These are phyloP conservation scores for Gossypium stocksii DNA, from an alignment of 345 rosid species.

Conservation along the genomic window DNA sequence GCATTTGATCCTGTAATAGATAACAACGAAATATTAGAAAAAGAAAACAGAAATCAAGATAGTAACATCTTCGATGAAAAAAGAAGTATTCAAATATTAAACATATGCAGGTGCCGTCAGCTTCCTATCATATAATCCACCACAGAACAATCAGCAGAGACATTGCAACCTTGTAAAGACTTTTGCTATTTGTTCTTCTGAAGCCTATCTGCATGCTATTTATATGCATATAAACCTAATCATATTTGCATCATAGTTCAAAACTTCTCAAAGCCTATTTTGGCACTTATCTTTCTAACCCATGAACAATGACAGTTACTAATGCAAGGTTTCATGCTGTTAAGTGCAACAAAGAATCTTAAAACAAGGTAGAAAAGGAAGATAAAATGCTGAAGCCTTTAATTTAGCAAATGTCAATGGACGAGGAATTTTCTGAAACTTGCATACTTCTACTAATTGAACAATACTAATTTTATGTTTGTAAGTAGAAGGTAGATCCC, in stretches of 20 bases:
- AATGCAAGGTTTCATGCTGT: neutral
- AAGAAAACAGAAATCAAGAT: neutral
- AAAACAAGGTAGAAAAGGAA: neutral
- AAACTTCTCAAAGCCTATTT: neutral
- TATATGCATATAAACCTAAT: neutral
- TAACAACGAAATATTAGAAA: conserved; percentile 10
- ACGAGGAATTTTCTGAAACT: neutral
- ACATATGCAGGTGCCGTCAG: neutral
- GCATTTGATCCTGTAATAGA: conserved; percentile 68
- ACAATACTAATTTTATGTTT: neutral
- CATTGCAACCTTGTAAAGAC: neutral
- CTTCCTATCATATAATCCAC: neutral
- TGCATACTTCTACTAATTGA: neutral
- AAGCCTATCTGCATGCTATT: neutral
- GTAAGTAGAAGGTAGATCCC: neutral
- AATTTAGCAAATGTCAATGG: neutral
- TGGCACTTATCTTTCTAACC: neutral
- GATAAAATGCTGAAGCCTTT: neutral
- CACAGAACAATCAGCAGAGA: neutral
- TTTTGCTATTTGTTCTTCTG: conserved; percentile 1
- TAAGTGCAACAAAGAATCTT: neutral
- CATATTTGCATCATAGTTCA: neutral
- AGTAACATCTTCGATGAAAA: neutral
- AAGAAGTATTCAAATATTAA: neutral
- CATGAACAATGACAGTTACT: neutral